A percentile compares a stretch with the other conserved stretches of the same genome.
Conservation (phyloP, 2,329 filamentous ascomycete genomes). For the Diaporthe sp. region DNA sequence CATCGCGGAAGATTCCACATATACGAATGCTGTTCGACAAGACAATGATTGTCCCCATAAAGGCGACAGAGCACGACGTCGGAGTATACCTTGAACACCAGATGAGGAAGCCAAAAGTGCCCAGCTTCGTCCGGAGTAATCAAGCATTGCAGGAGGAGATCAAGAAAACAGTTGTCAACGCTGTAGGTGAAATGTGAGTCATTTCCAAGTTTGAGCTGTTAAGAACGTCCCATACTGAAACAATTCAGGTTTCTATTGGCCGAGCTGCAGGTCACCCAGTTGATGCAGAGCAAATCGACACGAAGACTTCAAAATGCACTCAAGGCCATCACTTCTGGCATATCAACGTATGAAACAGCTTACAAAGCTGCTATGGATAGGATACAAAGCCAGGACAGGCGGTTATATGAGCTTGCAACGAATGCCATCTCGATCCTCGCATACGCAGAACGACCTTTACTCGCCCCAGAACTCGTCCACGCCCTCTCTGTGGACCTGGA, state of each 20-base stretch:
- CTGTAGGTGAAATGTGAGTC: neutral
- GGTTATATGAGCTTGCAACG: neutral
- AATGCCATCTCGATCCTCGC: neutral
- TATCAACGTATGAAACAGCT: neutral
- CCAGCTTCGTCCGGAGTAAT: neutral
- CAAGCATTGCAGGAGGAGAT: neutral
- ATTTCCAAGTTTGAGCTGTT: neutral
- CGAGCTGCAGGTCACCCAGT: neutral
- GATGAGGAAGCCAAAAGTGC: neutral
- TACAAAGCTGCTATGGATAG: neutral
- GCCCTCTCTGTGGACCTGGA: neutral
- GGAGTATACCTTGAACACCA: neutral
- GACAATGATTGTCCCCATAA: neutral
- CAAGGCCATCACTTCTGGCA: neutral
- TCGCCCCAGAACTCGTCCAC: neutral
- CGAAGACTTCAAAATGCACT: neutral
- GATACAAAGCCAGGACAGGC: neutral
- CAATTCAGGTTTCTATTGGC: neutral
- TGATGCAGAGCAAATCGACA: conserved; percentile 1
- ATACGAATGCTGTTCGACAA: neutral
- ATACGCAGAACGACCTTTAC: neutral
- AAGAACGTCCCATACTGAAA: neutral
- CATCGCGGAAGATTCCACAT: neutral
- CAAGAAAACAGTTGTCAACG: neutral
- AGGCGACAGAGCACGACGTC: neutral